Conservation (phyloP, 2,329 filamentous ascomycete genomes). For the Trichoderma guizhouense region DNA sequence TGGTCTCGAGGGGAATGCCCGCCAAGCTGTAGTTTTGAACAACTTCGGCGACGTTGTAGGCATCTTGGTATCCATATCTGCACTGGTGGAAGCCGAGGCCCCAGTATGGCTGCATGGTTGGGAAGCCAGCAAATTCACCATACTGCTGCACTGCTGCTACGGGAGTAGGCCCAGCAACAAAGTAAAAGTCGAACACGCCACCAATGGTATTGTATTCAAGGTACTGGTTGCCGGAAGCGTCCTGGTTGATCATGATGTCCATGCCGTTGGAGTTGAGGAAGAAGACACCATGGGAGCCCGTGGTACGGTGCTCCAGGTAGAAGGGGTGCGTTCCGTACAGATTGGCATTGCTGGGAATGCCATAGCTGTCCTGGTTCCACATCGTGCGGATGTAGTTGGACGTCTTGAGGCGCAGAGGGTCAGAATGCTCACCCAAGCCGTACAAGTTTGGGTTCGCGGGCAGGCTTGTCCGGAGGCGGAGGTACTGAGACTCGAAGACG, state of each 20-base stretch:
- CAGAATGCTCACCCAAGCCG: slow-evolving; percentile 74
- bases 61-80: slow-evolving; percentile 77
- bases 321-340: slow-evolving; percentile 75
- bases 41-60: slow-evolving; percentile 63
- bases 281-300: slow-evolving; percentile 68
- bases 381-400: slow-evolving; percentile 61
- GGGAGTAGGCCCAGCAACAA: slow-evolving; percentile 70
- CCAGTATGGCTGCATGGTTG: slow-evolving; percentile 78
- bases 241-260: slow-evolving; percentile 67
- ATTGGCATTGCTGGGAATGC: slow-evolving; percentile 60
- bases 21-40: slow-evolving; percentile 63
- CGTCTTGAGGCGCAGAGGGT: slow-evolving; percentile 65
- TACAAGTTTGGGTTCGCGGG: slow-evolving; percentile 69
- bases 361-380: slow-evolving; percentile 67
- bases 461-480: slow-evolving; percentile 67
- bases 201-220: slow-evolving; percentile 80
- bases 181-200: slow-evolving; percentile 75
- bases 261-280: slow-evolving; percentile 73
- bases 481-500: slow-evolving; percentile 75
- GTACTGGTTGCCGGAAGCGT: slow-evolving; percentile 57
- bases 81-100: slow-evolving; percentile 81
- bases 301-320: slow-evolving; percentile 58
- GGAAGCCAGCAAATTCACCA: slow-evolving; percentile 63
- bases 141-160: slow-evolving; percentile 69
- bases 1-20: slow-evolving; percentile 67